Evolutionary conservation across 1,284 basidiomycete genomes (phyloP).

Genomic region (Phlebopus sp.): DNA sequence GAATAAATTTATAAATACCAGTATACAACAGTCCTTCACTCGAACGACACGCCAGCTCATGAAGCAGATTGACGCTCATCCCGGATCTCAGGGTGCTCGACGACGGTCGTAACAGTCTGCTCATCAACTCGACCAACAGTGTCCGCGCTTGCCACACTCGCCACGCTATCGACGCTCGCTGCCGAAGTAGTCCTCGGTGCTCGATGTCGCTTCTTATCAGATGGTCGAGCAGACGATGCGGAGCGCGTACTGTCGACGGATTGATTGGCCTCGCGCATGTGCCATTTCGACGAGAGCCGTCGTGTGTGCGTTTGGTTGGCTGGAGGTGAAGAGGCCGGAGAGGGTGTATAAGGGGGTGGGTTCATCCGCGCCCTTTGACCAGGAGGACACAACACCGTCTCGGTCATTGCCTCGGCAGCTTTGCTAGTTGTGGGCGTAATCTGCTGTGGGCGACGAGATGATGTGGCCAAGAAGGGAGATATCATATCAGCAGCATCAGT

Average conservation of each 20-base stretch:
- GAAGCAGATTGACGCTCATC: constrained; percentile 4
- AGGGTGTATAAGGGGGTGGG: constrained; percentile 22
- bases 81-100: background rate
- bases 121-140: background rate
- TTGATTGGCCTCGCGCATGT: background rate
- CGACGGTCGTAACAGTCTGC: background rate
- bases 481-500: constrained; percentile 22
- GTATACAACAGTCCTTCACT: too few relatives aligned
- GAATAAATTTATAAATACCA: too few relatives aligned
- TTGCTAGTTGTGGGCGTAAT: background rate
- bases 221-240: constrained; percentile 11
- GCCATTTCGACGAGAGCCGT: constrained; percentile 3
- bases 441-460: constrained; percentile 4
- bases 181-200: background rate
- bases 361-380: constrained; percentile 20
- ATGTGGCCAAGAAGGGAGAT: constrained; percentile 20
- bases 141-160: background rate
- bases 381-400: constrained; percentile 1
- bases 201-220: background rate
- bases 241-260: constrained; percentile 12
- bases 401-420: constrained; percentile 8
- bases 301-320: background rate
- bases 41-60: constrained; percentile 3
- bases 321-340: background rate
- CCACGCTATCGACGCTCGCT: background rate